A percentile compares a stretch with the other conserved stretches of the same genome.
These are phyloP conservation scores for Rhynchosporium graminicola DNA, from an alignment of 2,329 filamentous ascomycete genomes.

Conservation along the genomic window DNA sequence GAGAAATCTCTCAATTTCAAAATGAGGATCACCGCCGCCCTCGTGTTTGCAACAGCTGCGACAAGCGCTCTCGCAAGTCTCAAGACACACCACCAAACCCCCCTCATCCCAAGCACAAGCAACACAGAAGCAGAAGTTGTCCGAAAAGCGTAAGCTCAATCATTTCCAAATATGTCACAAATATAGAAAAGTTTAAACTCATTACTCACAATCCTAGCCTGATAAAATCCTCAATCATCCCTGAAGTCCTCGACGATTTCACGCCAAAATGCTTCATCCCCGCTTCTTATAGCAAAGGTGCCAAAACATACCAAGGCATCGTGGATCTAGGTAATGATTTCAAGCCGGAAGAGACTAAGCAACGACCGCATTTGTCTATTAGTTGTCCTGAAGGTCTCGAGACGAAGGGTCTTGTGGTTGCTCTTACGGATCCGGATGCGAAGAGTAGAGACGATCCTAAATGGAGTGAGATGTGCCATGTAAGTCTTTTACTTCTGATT, in stretches of 20 bases:
- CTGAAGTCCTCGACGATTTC: constrained; percentile 56
- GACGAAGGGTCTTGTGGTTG: constrained; percentile 46
- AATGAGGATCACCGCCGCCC: constrained; percentile 12
- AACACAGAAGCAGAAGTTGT: constrained; percentile 28
- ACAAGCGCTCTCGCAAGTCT: constrained; percentile 6
- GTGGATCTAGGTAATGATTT: constrained; percentile 49
- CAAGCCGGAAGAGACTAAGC: constrained; percentile 36
- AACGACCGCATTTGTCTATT: constrained; percentile 37
- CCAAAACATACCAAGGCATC: constrained; percentile 37
- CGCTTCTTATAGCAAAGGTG: constrained; percentile 47
- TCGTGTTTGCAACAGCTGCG: constrained; percentile 6
- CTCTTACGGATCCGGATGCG: constrained; percentile 60
- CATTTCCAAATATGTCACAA: neutral
- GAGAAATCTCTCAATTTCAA: neutral
- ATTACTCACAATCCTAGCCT: constrained; percentile 16
- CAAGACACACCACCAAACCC: constrained; percentile 18
- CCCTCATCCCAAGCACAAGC: constrained; percentile 27
- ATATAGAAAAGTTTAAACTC: constrained; percentile 20
- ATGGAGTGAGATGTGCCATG: constrained; percentile 59
- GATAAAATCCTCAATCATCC: constrained; percentile 32
- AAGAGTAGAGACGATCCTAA: constrained; percentile 53
- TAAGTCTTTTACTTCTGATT: constrained; percentile 8
- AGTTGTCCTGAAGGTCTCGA: constrained; percentile 32
- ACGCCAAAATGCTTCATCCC: constrained; percentile 51
- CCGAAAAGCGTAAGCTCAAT: constrained; percentile 14